Conservation (phyloP, 805 yeast species). For the Kodamaea lidongshanica region DNA sequence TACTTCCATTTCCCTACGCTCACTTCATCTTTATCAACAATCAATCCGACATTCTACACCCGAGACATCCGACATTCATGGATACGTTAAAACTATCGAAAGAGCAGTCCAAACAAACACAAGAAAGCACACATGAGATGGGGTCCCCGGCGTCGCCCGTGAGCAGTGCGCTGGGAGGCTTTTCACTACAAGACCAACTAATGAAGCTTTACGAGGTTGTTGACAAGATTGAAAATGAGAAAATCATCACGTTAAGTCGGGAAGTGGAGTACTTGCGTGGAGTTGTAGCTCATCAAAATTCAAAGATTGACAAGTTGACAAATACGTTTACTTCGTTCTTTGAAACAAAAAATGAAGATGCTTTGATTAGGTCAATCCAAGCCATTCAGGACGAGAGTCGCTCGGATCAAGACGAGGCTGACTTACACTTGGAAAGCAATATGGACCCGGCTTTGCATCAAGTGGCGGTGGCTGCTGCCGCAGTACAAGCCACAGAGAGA, state of each 20-base stretch:
- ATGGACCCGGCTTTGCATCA: slow-evolving; percentile 40
- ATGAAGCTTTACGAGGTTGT: slow-evolving; percentile 11
- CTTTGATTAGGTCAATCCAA: slow-evolving; percentile 26
- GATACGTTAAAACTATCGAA: slow-evolving; percentile 7
- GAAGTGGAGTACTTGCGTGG: slow-evolving; percentile 33
- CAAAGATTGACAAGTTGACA: slow-evolving; percentile 34
- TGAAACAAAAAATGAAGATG: slow-evolving; percentile 25
- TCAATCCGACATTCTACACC: no score
- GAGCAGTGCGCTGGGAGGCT: slow-evolving; percentile 5
- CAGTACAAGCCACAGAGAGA: slow-evolving; percentile 18
- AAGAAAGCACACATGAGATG: slow-evolving; percentile 1
- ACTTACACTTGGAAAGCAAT: slow-evolving; percentile 24
- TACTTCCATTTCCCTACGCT: no score
- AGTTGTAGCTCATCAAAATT: slow-evolving; percentile 32
- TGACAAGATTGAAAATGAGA: slow-evolving; percentile 22
- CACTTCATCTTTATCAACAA: no score
- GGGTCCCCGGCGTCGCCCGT: slow-evolving; percentile 1
- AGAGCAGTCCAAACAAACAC: slow-evolving; percentile 4
- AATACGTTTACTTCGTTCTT: slow-evolving; percentile 27
- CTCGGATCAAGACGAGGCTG: slow-evolving; percentile 13
- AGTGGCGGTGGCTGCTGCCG: slow-evolving; percentile 36
- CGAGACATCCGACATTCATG: slow-evolving; percentile 9
- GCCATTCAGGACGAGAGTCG: slow-evolving; percentile 19
- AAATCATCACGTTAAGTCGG: slow-evolving; percentile 19
- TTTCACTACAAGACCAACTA: slow-evolving; percentile 6